phyloP scores from a whole-genome alignment of 306 rosid genomes.

The Quercus engelmannii region DNA sequence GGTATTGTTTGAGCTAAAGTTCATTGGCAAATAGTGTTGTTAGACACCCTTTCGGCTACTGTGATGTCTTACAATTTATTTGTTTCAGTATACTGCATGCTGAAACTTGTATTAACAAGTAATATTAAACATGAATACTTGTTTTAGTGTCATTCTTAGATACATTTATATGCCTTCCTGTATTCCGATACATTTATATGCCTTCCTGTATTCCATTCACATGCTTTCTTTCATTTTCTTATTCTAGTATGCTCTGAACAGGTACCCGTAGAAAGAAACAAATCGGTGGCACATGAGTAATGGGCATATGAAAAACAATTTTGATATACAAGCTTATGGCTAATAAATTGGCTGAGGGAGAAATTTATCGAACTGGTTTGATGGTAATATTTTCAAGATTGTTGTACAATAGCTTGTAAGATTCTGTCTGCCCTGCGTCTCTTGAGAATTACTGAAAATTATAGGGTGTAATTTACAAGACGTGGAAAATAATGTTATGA shows the following conservation, averaged over 20 bases:
- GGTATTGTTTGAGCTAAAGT: too few species aligned
- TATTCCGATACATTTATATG: neutral
- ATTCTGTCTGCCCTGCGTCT: neutral
- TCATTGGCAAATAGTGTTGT: too few species aligned
- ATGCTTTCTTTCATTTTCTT: slow-evolving; percentile 1
- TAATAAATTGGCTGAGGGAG: neutral
- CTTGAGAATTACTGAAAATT: neutral
- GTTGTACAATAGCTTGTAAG: neutral
- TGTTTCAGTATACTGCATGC: neutral
- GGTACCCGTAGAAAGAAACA: slow-evolving; percentile 40
- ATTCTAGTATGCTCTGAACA: slow-evolving; percentile 35
- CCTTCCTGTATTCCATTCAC: neutral
- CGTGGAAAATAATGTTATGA: neutral
- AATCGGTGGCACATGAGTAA: slow-evolving; percentile 21
- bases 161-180: neutral
- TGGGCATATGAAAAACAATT: neutral
- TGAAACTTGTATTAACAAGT: too few species aligned
- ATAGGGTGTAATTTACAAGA: neutral
- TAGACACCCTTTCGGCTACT: too few species aligned
- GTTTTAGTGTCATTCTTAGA: neutral
- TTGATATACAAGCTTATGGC: neutral
- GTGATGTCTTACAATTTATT: too few species aligned
- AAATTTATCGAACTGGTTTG: slow-evolving; percentile 4
- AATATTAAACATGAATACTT: too few species aligned
- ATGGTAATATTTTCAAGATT: slow-evolving; percentile 6